Evolutionary conservation across 768 basidiomycete species (phyloP).

Genomic region (Xerocomus potaroensis): DNA sequence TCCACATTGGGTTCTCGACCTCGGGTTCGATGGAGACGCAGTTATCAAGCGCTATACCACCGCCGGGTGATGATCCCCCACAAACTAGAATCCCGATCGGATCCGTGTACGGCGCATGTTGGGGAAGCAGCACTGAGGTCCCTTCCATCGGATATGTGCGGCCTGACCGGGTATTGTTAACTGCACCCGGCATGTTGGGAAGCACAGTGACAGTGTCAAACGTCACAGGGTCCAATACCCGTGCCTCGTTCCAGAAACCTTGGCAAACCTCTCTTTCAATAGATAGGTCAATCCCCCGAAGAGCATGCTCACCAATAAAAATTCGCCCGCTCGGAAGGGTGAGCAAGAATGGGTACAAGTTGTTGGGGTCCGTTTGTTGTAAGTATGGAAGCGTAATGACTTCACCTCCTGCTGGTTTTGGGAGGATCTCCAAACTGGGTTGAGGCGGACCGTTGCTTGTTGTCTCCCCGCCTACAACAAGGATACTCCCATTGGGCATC

Average conservation of each 20-base stretch:
- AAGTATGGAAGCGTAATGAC: conserved; percentile 61
- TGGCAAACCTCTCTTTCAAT: background rate
- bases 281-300: background rate
- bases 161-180: conserved; percentile 64
- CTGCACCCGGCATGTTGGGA: conserved; percentile 73
- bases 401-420: conserved; percentile 59
- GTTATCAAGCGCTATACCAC: conserved; percentile 53
- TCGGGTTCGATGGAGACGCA: conserved; percentile 71
- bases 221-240: conserved; percentile 62
- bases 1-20: conserved; percentile 56
- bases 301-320: conserved; percentile 56
- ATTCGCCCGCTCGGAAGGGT: conserved; percentile 65
- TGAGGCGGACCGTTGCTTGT: conserved; percentile 64
- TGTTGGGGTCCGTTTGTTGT: conserved; percentile 69
- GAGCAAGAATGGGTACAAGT: conserved; percentile 74
- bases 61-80: conserved; percentile 65
- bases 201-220: conserved; percentile 56
- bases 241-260: conserved; percentile 82
- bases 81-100: conserved; percentile 66
- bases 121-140: conserved; percentile 64
- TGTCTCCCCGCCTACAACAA: conserved; percentile 71
- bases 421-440: conserved; percentile 69
- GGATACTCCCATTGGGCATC: conserved; percentile 67
- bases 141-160: conserved; percentile 79
- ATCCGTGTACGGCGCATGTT: conserved; percentile 68